A percentile compares a stretch with the other conserved stretches of the same genome.
phyloP scores from a whole-genome alignment of 2,329 filamentous ascomycete species.

The Fusarium aywerte region DNA sequence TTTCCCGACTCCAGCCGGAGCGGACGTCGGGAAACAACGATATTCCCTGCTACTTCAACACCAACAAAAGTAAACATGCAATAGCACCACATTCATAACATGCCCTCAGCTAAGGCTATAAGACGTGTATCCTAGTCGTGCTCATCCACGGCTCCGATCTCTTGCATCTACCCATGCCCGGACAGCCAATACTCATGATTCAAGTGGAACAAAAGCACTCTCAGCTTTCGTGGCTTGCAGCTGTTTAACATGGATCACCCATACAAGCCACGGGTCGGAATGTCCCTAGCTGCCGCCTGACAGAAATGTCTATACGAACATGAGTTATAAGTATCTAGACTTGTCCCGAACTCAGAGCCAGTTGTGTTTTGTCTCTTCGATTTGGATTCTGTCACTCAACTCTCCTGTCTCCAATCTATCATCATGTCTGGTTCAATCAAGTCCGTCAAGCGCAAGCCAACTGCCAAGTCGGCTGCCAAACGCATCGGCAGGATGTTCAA shows the following conservation, averaged over 20 bases:
- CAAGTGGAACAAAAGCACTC: constrained; percentile 19
- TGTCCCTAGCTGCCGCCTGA: constrained; percentile 1
- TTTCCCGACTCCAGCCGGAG: constrained; percentile 35
- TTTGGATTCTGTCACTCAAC: not conserved
- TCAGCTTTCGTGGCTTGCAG: constrained; percentile 35
- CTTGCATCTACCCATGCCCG: constrained; percentile 12
- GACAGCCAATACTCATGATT: constrained; percentile 14
- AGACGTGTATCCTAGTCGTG: constrained; percentile 1
- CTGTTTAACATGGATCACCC: constrained; percentile 36
- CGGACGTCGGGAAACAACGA: constrained; percentile 1
- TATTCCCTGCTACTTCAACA: not conserved
- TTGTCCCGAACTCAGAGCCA: not conserved
- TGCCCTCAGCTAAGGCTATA: not conserved
- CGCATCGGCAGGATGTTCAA: constrained; percentile 39
- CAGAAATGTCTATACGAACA: not conserved
- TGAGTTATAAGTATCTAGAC: constrained; percentile 30
- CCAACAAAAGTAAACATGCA: constrained; percentile 22
- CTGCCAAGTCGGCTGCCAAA: constrained; percentile 35
- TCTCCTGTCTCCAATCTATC: not conserved
- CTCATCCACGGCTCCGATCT: constrained; percentile 3
- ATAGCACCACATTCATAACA: not conserved
- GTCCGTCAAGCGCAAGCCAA: constrained; percentile 30
- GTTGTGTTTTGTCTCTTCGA: not conserved
- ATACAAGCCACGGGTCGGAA: constrained; percentile 19
- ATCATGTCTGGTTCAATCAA: constrained; percentile 34